Conservation (phyloP, 441 rosid species). For the Euphorbia corollata region DNA sequence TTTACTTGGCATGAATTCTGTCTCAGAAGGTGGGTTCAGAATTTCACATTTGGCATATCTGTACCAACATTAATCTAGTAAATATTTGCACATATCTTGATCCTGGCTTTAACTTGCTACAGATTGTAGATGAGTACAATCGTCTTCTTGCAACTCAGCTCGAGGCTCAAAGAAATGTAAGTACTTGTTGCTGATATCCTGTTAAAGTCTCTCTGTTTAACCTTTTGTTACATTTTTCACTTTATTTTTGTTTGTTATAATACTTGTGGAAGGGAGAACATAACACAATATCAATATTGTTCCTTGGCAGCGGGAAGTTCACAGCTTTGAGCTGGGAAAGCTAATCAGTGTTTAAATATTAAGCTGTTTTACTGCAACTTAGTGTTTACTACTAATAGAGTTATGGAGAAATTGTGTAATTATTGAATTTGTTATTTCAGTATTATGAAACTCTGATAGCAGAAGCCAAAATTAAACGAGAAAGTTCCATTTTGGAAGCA, state of each 20-base stretch:
- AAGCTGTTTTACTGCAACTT: neutral
- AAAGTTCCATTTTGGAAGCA: conserved; percentile 47
- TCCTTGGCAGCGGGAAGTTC: neutral
- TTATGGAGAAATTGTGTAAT: neutral
- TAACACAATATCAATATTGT: neutral
- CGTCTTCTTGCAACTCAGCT: conserved; percentile 80
- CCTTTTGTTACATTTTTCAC: neutral
- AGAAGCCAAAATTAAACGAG: conserved; percentile 72
- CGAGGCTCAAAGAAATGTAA: conserved; percentile 78
- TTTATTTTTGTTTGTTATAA: neutral
- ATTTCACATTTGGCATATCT: neutral
- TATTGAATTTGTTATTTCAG: conserved; percentile 30
- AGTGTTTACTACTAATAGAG: neutral
- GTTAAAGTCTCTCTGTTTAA: neutral
- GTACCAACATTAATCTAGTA: neutral
- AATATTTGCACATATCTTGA: conserved; percentile 5
- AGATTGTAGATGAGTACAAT: conserved; percentile 83
- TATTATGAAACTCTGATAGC: conserved; percentile 67
- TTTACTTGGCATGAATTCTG: neutral
- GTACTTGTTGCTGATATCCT: conserved; percentile 19
- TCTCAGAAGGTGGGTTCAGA: neutral
- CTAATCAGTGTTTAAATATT: neutral
- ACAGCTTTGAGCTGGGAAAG: neutral
- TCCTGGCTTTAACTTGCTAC: conserved; percentile 19
- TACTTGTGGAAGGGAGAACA: neutral